Percentiles rank a stretch among this genome's conserved stretches.
Conservation (phyloP, 805 yeast species). For the Pichia ethanolica region DNA sequence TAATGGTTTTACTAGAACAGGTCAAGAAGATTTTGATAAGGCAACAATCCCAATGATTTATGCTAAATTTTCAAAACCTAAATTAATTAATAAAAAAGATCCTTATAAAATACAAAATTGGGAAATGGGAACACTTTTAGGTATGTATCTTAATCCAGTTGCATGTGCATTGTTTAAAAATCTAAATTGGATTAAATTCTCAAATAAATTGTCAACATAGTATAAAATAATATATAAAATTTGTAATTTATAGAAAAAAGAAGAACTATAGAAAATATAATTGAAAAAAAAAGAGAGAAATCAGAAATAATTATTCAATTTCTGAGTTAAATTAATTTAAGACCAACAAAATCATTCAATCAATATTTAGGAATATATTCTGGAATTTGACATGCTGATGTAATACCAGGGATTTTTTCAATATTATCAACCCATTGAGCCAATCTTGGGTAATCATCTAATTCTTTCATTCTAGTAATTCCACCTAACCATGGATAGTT, state of each 20-base stretch:
- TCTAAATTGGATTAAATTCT: constrained; percentile 25
- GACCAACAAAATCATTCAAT: too few species aligned
- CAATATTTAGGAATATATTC: neutral
- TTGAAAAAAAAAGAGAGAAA: neutral
- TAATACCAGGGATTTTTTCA: constrained; percentile 27
- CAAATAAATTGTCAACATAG: constrained; percentile 6
- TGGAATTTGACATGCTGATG: constrained; percentile 24
- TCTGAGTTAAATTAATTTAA: neutral
- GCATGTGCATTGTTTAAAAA: constrained; percentile 32
- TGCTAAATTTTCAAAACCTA: constrained; percentile 32
- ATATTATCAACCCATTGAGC: constrained; percentile 35
- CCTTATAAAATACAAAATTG: constrained; percentile 33
- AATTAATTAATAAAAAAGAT: constrained; percentile 3
- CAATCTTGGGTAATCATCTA: constrained; percentile 33
- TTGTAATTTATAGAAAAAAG: neutral
- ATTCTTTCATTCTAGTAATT: constrained; percentile 1
- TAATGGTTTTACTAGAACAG: constrained; percentile 40
- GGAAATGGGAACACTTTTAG: constrained; percentile 30
- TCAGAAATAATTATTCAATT: neutral
- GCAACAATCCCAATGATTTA: constrained; percentile 40
- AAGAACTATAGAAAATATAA: neutral
- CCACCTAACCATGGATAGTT: constrained; percentile 39
- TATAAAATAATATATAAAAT: neutral
- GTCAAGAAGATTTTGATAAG: constrained; percentile 37
- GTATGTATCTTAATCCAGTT: constrained; percentile 32